Base-by-base conservation (phyloP, 2,329 filamentous ascomycete species). In the Fusarium secorum region DNA sequence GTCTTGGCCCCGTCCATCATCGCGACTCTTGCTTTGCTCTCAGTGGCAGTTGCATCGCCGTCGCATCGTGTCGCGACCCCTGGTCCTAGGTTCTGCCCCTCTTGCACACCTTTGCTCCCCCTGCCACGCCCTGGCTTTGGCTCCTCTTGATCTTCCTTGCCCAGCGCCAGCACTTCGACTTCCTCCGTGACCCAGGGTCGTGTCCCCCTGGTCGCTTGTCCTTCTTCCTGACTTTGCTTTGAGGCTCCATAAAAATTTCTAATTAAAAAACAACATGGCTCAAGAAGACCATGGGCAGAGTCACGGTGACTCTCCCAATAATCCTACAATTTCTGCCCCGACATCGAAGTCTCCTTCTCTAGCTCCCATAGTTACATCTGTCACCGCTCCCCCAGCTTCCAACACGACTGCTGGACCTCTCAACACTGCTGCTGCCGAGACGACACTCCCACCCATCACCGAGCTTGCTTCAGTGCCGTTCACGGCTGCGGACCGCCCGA, bases 211-310 rank as follows among this genome's bases (percentile, higher is more conserved):
- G 71, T 74, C 72, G 60, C 69, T 62, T 74, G 68, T 72, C 69
- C 65, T 75, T 73, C 67, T 75, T 78, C 75, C 74, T 74, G 73
- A 74, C 78, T 78, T 78, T 74, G 70, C 70, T 75, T 74, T 70
- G 68, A 67, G 75, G 78, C 78, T 79, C 78, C 79, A 80, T 80
- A 79, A 80, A 78, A 78, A 71, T 75, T 78, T 76, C 72, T 77
- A 78, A 78, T 79, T 78, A 78, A 78, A 79, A 66, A 77, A 72
- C 75, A 77, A 75, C 73, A 77, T 77, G 75, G 75, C 75, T 77
- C 71, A 77, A 74, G 77, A 75, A 72, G 77, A 77, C 70, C 74
- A 72, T 70, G 75, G 69, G 70, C 73, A 74, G 74, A 75, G 74
- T 71, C 75, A 74, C 71, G 65, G 74, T 69, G 72, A 74, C 75